phyloP scores from a whole-genome alignment of 108 stramenopile genomes.

The Nitzschia sp. region DNA sequence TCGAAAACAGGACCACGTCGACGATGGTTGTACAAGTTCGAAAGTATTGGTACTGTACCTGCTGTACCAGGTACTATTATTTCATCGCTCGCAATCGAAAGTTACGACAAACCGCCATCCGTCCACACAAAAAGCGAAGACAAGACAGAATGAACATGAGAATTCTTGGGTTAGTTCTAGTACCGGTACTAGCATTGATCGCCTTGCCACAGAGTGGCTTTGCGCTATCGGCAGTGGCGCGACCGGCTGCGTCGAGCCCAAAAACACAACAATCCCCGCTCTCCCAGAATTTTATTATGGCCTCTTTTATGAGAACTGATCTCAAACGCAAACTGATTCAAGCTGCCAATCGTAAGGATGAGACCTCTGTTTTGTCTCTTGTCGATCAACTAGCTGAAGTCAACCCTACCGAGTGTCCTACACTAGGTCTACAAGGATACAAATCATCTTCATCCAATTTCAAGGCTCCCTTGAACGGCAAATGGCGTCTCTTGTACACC shows the following conservation, averaged over 20 bases:
- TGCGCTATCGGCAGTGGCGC: too few species aligned
- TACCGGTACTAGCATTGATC: too few species aligned
- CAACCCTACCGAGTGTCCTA: conserved; percentile 5
- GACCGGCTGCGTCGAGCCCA: not conserved
- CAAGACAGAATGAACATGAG: too few species aligned
- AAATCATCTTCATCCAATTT: not conserved
- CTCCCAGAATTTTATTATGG: not conserved
- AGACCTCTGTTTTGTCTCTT: conserved; percentile 1
- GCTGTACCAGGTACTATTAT: too few species aligned
- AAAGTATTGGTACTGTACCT: too few species aligned
- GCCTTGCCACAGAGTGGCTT: too few species aligned
- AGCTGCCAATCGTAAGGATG: conserved; percentile 3
- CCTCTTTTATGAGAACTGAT: not conserved
- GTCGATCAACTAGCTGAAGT: conserved; percentile 3
- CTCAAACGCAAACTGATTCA: conserved; percentile 9
- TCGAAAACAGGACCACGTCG: too few species aligned
- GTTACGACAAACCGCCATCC: too few species aligned
- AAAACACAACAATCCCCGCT: not conserved
- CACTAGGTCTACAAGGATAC: not conserved
- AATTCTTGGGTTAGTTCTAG: too few species aligned
- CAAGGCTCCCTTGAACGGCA: conserved; percentile 25
- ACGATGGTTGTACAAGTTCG: too few species aligned
- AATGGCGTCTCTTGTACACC: conserved; percentile 44
- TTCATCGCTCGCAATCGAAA: too few species aligned
- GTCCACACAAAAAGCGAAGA: too few species aligned